Evolutionary conservation across 2,329 filamentous ascomycete genomes (phyloP).

Genomic region (Aspergillus tubingensis): DNA sequence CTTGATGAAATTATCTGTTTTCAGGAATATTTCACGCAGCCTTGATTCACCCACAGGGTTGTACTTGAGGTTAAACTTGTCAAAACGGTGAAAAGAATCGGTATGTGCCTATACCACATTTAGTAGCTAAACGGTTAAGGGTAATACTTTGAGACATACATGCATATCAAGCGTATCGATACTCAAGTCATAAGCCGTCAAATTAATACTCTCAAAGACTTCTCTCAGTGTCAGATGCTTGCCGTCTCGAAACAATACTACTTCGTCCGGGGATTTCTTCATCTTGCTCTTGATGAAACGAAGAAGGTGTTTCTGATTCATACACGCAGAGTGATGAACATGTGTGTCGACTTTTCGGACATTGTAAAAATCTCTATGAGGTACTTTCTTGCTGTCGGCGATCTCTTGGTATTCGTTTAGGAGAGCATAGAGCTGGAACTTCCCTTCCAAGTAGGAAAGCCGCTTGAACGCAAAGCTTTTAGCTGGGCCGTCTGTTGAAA

Average conservation of each 20-base stretch:
- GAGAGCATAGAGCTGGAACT: constrained; percentile 91
- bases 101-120: constrained; percentile 71
- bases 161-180: constrained; percentile 99
- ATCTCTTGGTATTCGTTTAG: constrained; percentile 98
- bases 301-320: constrained; percentile 98
- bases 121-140: constrained; percentile 6
- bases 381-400: constrained; percentile 95
- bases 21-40: constrained; percentile 94
- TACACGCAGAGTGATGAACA: constrained; percentile 97
- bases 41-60: constrained; percentile 96
- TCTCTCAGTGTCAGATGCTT: constrained; percentile 88
- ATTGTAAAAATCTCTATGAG: constrained; percentile 98
- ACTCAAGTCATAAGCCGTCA: constrained; percentile 95
- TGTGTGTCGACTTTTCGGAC: constrained; percentile 98
- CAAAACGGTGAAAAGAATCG: constrained; percentile 96
- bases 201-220: constrained; percentile 95
- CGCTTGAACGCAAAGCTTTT: constrained; percentile 97
- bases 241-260: constrained; percentile 88
- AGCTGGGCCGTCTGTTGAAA: constrained; percentile 93
- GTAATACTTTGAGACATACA: constrained; percentile 53
- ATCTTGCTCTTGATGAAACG: constrained; percentile 99
- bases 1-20: constrained; percentile 97
- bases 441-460: constrained; percentile 92
- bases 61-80: constrained; percentile 99
- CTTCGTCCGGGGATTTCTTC: constrained; percentile 95